Percentiles rank a stretch among this genome's conserved stretches.
phyloP scores from a whole-genome alignment of 768 basidiomycete genomes.

The Ramaria sp. region DNA sequence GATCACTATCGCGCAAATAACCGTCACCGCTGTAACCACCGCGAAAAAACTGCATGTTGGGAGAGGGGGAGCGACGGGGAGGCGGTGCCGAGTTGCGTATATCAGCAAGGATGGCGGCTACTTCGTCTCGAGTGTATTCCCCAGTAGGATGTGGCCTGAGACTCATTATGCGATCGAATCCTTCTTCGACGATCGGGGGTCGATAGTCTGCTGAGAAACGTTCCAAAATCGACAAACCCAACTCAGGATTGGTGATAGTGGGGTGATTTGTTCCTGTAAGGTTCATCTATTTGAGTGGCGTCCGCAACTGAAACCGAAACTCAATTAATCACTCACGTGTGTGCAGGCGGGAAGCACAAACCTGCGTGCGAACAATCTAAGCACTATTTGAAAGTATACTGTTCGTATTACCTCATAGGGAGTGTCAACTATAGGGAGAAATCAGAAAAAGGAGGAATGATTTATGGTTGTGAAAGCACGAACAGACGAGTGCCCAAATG shows the following conservation, averaged over 20 bases:
- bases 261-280: slow-evolving; percentile 58
- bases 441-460: no score
- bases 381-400: not conserved
- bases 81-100: not conserved
- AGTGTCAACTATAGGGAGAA: slow-evolving; percentile 41
- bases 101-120: slow-evolving; percentile 8
- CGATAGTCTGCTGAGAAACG: slow-evolving; percentile 55
- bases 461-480: not conserved
- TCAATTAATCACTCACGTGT: not conserved
- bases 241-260: slow-evolving; percentile 54
- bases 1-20: not conserved
- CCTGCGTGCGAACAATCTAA: not conserved
- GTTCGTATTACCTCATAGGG: slow-evolving; percentile 51
- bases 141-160: slow-evolving; percentile 11
- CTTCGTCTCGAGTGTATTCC: slow-evolving; percentile 12
- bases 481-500: slow-evolving; percentile 63
- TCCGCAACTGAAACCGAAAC: not conserved
- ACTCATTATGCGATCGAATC: slow-evolving; percentile 45
- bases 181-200: slow-evolving; percentile 47
- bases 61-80: not conserved
- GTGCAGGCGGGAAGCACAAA: slow-evolving; percentile 1
- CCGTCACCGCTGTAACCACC: not conserved
- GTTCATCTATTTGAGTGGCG: not conserved
- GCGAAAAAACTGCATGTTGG: slow-evolving; percentile 3
- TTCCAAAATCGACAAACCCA: slow-evolving; percentile 50